Base-by-base conservation (phyloP, 768 basidiomycete species). In the Kwoniella botswanensis region DNA sequence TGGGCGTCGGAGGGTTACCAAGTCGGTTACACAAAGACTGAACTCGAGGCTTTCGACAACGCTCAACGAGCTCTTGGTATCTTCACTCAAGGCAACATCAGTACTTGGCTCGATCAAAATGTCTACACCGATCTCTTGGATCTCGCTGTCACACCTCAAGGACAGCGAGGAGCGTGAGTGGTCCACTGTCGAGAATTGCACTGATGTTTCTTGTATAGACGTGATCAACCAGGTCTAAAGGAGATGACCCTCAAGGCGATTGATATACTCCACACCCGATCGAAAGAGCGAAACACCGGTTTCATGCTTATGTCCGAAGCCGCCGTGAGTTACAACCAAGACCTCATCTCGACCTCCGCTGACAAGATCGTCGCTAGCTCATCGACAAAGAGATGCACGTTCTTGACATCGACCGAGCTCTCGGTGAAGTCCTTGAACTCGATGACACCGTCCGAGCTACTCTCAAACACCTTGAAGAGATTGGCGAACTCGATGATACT, bases 211-310 rank as follows among this genome's bases (percentile, higher is more conserved):
- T 35, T 35, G 7, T 6, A 6, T 13, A 68, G 71, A 50, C 55
- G 72, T 56, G 82, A 85, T 73, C 81, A 79, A 55, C 84, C 85
- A 3, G 84, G 85, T 50, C 79, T 85, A 50, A 84, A 82, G 64
- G 79, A 84, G 3, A 85, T 85, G 84, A 85, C 85, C 22, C 70
- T 84, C 69, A 85, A 85, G 74, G 84, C 84, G 0, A 76, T 85
- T 66, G 84, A 85, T 65, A 82, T 85, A 53, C 76, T 85, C 10
- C 63, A 68, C 53, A 71, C 77, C 4, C 80, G 84, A 64, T 60
- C 81, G 50, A 77, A 83, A 74, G 70, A 67, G 12, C 76, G 76
- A 42, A 71, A 77, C 61, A 82, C 79, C 60, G 81, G 81, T n/a
- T 85, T 79, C 74, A 79, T 83, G 72, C 59, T 84, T 52, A 82